phyloP scores from a whole-genome alignment of 23 red algal species.

The Gracilaria caudata region DNA sequence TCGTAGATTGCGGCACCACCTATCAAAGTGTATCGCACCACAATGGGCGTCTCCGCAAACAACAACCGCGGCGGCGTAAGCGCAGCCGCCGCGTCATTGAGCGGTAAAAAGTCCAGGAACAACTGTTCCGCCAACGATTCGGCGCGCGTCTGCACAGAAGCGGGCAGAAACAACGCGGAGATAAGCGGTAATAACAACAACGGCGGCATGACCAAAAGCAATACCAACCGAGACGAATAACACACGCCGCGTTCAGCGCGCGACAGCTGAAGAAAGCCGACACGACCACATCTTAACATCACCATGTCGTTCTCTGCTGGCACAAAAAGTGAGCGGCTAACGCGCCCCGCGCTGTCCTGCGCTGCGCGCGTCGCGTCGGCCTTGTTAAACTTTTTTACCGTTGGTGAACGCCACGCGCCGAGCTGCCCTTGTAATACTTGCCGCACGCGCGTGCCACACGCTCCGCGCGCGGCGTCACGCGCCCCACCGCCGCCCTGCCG shows the following conservation, averaged over 20 bases:
- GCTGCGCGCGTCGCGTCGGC: background rate
- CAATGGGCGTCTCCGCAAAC: constrained; percentile 41
- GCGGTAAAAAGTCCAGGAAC: constrained; percentile 19
- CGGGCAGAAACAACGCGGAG: background rate
- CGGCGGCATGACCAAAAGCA: constrained; percentile 9
- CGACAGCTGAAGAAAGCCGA: background rate
- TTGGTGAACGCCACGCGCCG: background rate
- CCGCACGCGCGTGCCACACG: background rate
- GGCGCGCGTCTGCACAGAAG: background rate
- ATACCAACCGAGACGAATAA: background rate
- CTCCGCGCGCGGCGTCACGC: background rate
- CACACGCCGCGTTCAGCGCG: background rate
- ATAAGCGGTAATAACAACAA: background rate
- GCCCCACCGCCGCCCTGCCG: background rate
- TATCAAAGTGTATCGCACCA: constrained; percentile 41
- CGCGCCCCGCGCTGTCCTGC: background rate
- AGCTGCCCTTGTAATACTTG: background rate
- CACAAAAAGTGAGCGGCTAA: too few relatives aligned
- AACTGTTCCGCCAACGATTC: constrained; percentile 17
- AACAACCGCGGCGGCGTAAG: constrained; percentile 28
- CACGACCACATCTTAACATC: too few relatives aligned
- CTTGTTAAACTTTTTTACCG: too few relatives aligned
- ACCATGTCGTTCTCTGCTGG: too few relatives aligned
- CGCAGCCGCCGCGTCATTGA: constrained; percentile 33
- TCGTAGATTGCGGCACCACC: constrained; percentile 36